phyloP scores from a whole-genome alignment of 2,329 filamentous ascomycete genomes.

The Venturia effusa region DNA sequence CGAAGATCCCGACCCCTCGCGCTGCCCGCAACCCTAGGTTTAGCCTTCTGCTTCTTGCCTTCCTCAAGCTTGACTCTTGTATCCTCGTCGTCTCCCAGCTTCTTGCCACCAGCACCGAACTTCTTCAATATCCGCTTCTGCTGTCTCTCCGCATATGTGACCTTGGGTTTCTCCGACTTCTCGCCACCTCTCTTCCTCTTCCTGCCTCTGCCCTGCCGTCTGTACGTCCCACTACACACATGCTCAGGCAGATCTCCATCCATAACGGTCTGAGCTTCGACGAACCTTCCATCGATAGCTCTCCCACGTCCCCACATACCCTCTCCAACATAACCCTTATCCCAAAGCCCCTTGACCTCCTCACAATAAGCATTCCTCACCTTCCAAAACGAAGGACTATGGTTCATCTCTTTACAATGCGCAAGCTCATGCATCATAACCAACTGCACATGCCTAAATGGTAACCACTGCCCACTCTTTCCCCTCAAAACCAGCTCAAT shows the following conservation, averaged over 20 bases:
- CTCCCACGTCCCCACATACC: slow-evolving; percentile 72
- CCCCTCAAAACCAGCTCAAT: slow-evolving; percentile 74
- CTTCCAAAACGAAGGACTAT: slow-evolving; percentile 69
- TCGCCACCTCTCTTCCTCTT: slow-evolving; percentile 39
- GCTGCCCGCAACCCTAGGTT: slow-evolving; percentile 65
- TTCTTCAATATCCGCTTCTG: slow-evolving; percentile 63
- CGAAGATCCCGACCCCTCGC: slow-evolving; percentile 63
- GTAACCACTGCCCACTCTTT: slow-evolving; percentile 55
- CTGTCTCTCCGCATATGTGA: slow-evolving; percentile 62
- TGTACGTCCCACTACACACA: slow-evolving; percentile 72
- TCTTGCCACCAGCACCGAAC: slow-evolving; percentile 60
- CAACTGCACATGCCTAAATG: slow-evolving; percentile 79
- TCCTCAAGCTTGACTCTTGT: slow-evolving; percentile 56
- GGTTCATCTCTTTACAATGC: slow-evolving; percentile 88
- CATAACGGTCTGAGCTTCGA: slow-evolving; percentile 18
- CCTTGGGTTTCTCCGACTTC: slow-evolving; percentile 31
- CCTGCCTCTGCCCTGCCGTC: slow-evolving; percentile 42
- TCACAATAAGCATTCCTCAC: slow-evolving; percentile 63
- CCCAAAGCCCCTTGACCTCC: slow-evolving; percentile 62
- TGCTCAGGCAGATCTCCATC: slow-evolving; percentile 55
- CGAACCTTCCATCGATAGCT: slow-evolving; percentile 39
- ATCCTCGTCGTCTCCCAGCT: slow-evolving; percentile 58
- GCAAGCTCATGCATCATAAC: slow-evolving; percentile 91
- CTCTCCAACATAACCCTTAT: slow-evolving; percentile 62
- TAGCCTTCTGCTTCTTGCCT: slow-evolving; percentile 49